phyloP scores from a whole-genome alignment of 2,329 filamentous ascomycete genomes.

The Chaetomiaceae sp. region DNA sequence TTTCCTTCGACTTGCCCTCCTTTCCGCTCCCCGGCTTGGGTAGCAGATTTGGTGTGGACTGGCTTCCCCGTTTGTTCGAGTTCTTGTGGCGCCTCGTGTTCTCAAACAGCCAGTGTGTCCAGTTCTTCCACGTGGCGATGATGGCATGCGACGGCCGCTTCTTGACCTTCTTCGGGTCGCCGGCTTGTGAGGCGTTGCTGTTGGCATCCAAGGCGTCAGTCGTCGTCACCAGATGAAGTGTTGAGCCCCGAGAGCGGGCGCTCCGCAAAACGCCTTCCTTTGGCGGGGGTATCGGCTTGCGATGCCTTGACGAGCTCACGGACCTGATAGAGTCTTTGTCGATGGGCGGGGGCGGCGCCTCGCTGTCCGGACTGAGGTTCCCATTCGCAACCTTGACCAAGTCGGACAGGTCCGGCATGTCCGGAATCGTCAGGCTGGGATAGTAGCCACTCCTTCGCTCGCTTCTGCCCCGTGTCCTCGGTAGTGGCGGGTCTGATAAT shows the following conservation, averaged over 20 bases:
- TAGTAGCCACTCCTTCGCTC: conserved; percentile 69
- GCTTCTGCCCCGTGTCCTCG: conserved; percentile 69
- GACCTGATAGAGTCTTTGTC: conserved; percentile 76
- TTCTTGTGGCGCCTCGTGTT: conserved; percentile 50
- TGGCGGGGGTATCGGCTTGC: conserved; percentile 73
- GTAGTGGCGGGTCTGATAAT: conserved; percentile 45
- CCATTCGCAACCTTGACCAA: conserved; percentile 39
- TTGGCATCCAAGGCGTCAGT: conserved; percentile 45
- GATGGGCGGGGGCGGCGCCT: conserved; percentile 63
- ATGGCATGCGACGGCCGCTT: conserved; percentile 57
- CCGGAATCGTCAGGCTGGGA: conserved; percentile 61
- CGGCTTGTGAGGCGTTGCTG: conserved; percentile 24
- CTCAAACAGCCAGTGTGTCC: conserved; percentile 61
- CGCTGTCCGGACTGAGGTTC: conserved; percentile 42
- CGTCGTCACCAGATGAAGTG: conserved; percentile 76
- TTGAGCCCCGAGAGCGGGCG: conserved; percentile 73
- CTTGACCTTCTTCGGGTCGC: conserved; percentile 43
- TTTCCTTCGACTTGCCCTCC: conserved; percentile 46
- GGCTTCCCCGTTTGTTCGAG: conserved; percentile 48
- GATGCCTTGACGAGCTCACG: conserved; percentile 70
- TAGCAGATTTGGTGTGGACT: conserved; percentile 57
- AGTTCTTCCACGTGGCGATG: conserved; percentile 58
- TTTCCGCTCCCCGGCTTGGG: conserved; percentile 43
- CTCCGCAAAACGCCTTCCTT: conserved; percentile 71
- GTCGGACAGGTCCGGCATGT: conserved; percentile 75